Evolutionary conservation across 495 filamentous ascomycete species (phyloP), one percentile per base, ranked within the genome.

Genomic region (Lasiosphaeriaceae sp.): DNA sequence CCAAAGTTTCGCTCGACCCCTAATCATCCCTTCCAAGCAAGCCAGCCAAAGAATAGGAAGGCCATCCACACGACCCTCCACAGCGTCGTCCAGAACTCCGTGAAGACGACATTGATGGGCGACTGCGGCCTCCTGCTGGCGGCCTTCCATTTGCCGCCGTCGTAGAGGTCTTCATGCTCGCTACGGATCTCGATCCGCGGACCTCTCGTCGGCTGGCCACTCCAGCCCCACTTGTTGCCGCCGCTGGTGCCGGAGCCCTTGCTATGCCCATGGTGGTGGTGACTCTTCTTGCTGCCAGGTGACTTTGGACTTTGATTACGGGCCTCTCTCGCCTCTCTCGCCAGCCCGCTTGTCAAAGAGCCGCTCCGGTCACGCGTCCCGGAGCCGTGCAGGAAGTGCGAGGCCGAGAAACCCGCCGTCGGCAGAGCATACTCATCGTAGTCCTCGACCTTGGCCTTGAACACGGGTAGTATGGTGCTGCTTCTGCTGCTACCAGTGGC

Each of bases 21-120:
- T 31, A 31, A 31, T 45, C 7, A 80, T 8, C 75, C 75, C 57
- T 67, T 69, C 54, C 64, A 73, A 14, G 64, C 61, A 44, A 80
- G 58, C 54, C 67, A 79, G 7, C 51, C 66, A 63, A 71, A 80
- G 39, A 76, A 70, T 22, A 63, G 35, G 34, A 75, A 43, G 24
- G 67, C 74, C 71, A 80, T 77, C 77, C 77, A 80, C 23, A 54
- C 66, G 0, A 74, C 71, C 37, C 77, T 54, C 67, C 65, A 80
- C 5, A 66, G 51, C 16, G 64, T 74, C 1, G 77, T 77, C 77
- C 75, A 79, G n/a, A 76, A 55, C 61, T 80, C 77, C 8, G 63
- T 66, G 0, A 62, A 26, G 8, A 75, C 67, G 4, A 74, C 53
- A 1, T 49, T 52, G 1, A 73, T 34, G 6, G 54, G 54, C 9